Conservation (phyloP, 2,329 filamentous ascomycete genomes). For the Leptographium procerum region DNA sequence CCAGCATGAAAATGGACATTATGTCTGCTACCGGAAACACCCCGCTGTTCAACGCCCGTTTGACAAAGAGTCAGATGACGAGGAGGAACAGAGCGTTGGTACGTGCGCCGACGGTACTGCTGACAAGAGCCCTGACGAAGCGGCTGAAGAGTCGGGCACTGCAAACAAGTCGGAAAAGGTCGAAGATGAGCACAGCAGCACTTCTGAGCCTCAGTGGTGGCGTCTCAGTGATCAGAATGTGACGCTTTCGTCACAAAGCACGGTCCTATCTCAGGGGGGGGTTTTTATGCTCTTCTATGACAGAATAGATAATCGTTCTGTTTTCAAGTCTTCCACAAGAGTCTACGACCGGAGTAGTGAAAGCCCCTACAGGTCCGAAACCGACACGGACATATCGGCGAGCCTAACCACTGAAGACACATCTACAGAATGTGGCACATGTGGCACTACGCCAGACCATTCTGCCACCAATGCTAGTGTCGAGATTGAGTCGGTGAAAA, state of each 20-base stretch:
- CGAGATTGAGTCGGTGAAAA: neutral
- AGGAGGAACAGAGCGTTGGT: conserved; percentile 2
- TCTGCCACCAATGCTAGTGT: neutral
- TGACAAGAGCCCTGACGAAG: neutral
- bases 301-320: conserved; percentile 43
- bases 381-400: neutral
- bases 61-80: conserved; percentile 12
- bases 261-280: conserved; percentile 63
- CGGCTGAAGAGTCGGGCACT: neutral
- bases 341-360: neutral
- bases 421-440: neutral
- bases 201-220: conserved; percentile 66
- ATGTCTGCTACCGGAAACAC: conserved; percentile 78
- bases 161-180: neutral
- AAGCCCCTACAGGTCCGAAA: too few species aligned
- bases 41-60: conserved; percentile 18
- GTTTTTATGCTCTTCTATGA: conserved; percentile 99
- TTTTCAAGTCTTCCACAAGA: conserved; percentile 20
- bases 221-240: conserved; percentile 84
- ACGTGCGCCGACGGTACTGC: neutral
- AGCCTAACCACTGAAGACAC: neutral
- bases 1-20: conserved; percentile 89
- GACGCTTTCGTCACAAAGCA: conserved; percentile 56
- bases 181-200: conserved; percentile 15
- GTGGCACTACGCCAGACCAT: too few species aligned